Percentiles rank a stretch among this genome's conserved stretches.
phyloP scores from a whole-genome alignment of 352 stramenopile species.

The Sclerospora graminicola region DNA sequence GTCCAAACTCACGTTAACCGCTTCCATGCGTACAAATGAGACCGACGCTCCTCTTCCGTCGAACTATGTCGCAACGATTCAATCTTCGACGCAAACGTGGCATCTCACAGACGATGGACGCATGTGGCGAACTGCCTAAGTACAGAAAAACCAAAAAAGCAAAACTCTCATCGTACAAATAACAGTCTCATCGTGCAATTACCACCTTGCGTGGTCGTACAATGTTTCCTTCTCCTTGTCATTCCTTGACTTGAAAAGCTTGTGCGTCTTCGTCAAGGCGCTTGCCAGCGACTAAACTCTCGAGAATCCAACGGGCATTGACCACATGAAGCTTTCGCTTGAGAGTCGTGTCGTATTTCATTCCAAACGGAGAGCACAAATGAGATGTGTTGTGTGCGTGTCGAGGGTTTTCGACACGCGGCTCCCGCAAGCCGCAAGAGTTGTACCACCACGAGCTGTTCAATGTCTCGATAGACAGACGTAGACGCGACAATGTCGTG shows the following conservation, averaged over 20 bases:
- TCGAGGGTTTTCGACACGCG: slow-evolving; percentile 37
- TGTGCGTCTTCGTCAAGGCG: slow-evolving; percentile 23
- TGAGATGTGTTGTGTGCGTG: slow-evolving; percentile 51
- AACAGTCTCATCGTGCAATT: too few relatives aligned
- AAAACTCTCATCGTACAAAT: too few relatives aligned
- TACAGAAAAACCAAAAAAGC: too few relatives aligned
- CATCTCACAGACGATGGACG: slow-evolving; percentile 33
- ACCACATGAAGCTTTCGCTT: slow-evolving; percentile 46
- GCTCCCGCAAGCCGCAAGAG: slow-evolving; percentile 48
- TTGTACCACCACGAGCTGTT: slow-evolving; percentile 49
- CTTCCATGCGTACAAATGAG: neutral
- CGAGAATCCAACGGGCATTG: slow-evolving; percentile 52
- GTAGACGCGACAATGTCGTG: slow-evolving; percentile 34
- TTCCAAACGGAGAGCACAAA: slow-evolving; percentile 43
- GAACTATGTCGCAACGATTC: slow-evolving; percentile 27
- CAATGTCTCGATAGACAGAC: slow-evolving; percentile 52
- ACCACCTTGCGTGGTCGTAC: too few relatives aligned
- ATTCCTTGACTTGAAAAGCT: slow-evolving; percentile 18
- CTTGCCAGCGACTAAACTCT: slow-evolving; percentile 39
- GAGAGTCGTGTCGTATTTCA: slow-evolving; percentile 51
- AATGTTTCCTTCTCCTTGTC: too few relatives aligned
- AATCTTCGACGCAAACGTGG: slow-evolving; percentile 35
- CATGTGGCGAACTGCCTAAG: slow-evolving; percentile 18
- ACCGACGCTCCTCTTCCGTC: slow-evolving; percentile 16
- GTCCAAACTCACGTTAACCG: too few relatives aligned